Base-by-base conservation (phyloP, 1,284 basidiomycete species). In the Moesziomyces sp. region DNA sequence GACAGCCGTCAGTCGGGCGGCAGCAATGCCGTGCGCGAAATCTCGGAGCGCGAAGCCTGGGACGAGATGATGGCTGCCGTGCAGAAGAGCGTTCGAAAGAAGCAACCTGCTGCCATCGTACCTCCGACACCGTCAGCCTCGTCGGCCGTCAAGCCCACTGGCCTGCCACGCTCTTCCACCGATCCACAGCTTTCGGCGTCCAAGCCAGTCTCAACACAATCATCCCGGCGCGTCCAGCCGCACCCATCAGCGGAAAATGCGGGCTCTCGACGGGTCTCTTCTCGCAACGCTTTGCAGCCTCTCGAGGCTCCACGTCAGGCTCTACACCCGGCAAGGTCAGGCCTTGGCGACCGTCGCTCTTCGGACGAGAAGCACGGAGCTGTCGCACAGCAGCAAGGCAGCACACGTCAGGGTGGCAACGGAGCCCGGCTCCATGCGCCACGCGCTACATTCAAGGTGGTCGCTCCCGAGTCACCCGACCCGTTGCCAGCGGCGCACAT, bases 1-100 rank as follows among this genome's bases (percentile, higher is more conserved):
- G 81, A 83, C 35, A 80, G 81, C 48, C 63, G 81, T 18, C 76
- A 79, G 48, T 83, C 82, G 2, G 82, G 82, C 30, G 82, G 82
- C 13, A 82, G 78, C 51, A 83, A 80, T 35, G 75, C 70, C 21
- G 76, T 81, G 46, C 78, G 82, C 30, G 79, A 81, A n/a, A 62
- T 81, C 40, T 78, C 78, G 28, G 82, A 83, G 56, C 66, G 76
- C 4, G 78, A 83, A 50, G 82, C 82, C 3, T 83, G 79, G 80
- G 67, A 78, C 34, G 74, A 78, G 50, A 78, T 83, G 74, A 78
- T 79, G 78, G 62, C 65, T 10, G 82, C 81, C 3, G 81, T 82
- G 6, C 68, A 78, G 62, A 76, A 75, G 52, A 83, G 81, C 56
- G 80, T 78, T 9, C 69, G 78, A 40, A 82, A 83, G 51, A 70